Percentiles rank a stretch among this genome's conserved stretches.
phyloP scores from a whole-genome alignment of 2,329 filamentous ascomycete species.

The Malbranchea zuffiana region DNA sequence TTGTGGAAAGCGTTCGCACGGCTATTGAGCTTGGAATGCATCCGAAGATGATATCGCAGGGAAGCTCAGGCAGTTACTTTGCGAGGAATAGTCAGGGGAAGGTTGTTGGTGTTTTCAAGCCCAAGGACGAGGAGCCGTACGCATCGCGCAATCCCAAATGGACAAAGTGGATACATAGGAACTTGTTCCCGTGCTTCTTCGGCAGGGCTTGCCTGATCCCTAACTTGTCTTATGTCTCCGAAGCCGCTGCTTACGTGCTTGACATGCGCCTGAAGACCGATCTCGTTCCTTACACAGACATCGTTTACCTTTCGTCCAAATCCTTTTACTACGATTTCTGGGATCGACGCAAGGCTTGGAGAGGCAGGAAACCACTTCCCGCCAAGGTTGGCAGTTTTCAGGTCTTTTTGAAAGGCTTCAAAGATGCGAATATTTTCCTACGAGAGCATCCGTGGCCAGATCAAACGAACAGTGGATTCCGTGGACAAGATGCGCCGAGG shows the following conservation, averaged over 20 bases:
- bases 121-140: conserved; percentile 97
- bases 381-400: conserved; percentile 93
- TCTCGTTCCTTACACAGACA: conserved; percentile 91
- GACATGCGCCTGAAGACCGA: conserved; percentile 82
- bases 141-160: conserved; percentile 95
- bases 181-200: conserved; percentile 94
- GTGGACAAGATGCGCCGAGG: conserved; percentile 54
- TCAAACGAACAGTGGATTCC: conserved; percentile 60
- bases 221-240: conserved; percentile 93
- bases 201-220: conserved; percentile 91
- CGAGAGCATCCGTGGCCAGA: conserved; percentile 96
- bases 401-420: conserved; percentile 92
- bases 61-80: conserved; percentile 97
- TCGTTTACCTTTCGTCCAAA: conserved; percentile 87
- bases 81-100: conserved; percentile 83
- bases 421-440: conserved; percentile 91
- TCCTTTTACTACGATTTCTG: conserved; percentile 98
- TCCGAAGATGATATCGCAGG: conserved; percentile 91
- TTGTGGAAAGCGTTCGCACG: conserved; percentile 78
- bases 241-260: conserved; percentile 91
- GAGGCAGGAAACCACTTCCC: conserved; percentile 76
- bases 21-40: conserved; percentile 88
- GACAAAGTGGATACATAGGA: conserved; percentile 99
- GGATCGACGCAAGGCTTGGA: conserved; percentile 79
- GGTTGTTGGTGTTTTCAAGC: conserved; percentile 95